Base-by-base conservation (phyloP, 768 basidiomycete genomes). In the Boletus rufocinnamomeus region DNA sequence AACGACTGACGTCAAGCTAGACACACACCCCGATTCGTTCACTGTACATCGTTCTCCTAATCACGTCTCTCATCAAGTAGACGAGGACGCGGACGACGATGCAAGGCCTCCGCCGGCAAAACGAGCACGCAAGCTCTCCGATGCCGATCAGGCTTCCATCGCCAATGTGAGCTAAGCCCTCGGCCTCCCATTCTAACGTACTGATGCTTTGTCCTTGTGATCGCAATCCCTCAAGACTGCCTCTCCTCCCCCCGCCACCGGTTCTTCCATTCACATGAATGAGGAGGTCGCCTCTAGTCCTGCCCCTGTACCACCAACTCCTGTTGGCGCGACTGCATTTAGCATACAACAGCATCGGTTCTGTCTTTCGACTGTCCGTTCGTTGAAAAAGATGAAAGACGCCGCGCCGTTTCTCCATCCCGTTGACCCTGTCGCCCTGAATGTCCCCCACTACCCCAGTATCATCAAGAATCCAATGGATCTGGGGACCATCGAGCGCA, bases 401-500 rank as follows among this genome's bases (percentile, higher is more conserved):
- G 85, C 93, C 0, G 68, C 71, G 2, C 86, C 94, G 1, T 99
- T 99, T 76, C 74, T 89, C 52, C 80, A 79, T 50, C 95, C 97
- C 21, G 97, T 99, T 56, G 97, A 99, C 72, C 82, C 87, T 23
- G 82, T 95, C 63, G 88, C 85, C 9, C 78, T 93, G 64, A 85
- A 84, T 60, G 85, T 93, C 60, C 96, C 94, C 10, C 93, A 96
- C 71, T 99, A 99, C 67, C 84, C 84, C 37, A 80, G 80, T 46
- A 85, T 98, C 69, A 84, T 99, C 75, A 91, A 87, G 69, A 84
- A 81, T 28, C 97, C 97, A 0, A 98, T 98, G 93, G 97, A 98
- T 71, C 82, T 99, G 47, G 82, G 86, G 4, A 97, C 96, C 45
- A 84, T 98, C 58, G 96, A 98, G 75, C 84, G 84, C 66, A 97